These are phyloP conservation scores for Danielozyma ontarioensis DNA, from an alignment of 805 yeast species.

Conservation along the genomic window DNA sequence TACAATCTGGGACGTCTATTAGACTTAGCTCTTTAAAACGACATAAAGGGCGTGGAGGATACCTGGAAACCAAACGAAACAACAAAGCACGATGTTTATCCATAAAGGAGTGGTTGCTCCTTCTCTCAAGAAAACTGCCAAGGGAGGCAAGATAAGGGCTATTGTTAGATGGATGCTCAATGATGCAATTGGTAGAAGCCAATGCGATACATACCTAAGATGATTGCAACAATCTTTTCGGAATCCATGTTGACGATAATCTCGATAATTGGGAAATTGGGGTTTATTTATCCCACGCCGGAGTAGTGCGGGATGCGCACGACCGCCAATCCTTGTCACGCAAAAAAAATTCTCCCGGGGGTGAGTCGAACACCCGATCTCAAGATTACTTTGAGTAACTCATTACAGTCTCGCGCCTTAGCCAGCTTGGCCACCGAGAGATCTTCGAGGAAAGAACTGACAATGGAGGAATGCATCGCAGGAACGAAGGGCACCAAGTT, in stretches of 20 bases:
- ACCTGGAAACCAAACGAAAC: constrained; percentile 72
- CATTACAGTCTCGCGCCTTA: constrained; percentile 48
- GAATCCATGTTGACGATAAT: constrained; percentile 25
- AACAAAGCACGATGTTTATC: constrained; percentile 59
- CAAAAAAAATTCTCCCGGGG: constrained; percentile 38
- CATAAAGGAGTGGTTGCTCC: constrained; percentile 64
- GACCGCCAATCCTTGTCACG: too few species aligned
- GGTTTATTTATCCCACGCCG: too few species aligned
- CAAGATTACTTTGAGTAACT: constrained; percentile 35
- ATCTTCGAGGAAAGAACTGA: constrained; percentile 5
- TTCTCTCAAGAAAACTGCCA: constrained; percentile 66
- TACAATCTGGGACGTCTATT: too few species aligned
- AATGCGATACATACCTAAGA: constrained; percentile 22
- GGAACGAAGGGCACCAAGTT: too few species aligned
- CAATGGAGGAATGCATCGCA: too few species aligned
- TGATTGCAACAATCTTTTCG: constrained; percentile 37
- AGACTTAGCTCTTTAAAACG: constrained; percentile 41
- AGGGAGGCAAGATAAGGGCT: constrained; percentile 68
- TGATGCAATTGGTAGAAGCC: not conserved
- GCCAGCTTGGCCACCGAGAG: constrained; percentile 49
- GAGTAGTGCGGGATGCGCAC: too few species aligned
- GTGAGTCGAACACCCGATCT: constrained; percentile 49
- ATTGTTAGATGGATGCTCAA: too few species aligned
- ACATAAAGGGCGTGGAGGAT: constrained; percentile 70
- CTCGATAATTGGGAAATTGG: too few species aligned